These are phyloP conservation scores for Leccinum longicurvipes DNA, from an alignment of 768 basidiomycete genomes.

Conservation along the genomic window DNA sequence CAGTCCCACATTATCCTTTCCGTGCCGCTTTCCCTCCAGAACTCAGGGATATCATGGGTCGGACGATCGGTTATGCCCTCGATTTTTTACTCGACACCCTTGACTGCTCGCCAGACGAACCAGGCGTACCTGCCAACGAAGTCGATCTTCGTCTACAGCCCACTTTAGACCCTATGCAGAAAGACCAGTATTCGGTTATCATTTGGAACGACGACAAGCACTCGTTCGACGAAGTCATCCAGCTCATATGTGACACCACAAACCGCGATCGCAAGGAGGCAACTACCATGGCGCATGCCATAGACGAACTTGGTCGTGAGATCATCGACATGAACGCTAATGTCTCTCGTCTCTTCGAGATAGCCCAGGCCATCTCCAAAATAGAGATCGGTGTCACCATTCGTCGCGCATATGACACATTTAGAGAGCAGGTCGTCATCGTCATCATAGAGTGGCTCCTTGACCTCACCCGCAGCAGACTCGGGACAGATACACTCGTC, in stretches of 20 bases:
- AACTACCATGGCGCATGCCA: constrained; percentile 46
- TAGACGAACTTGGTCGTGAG: constrained; percentile 80
- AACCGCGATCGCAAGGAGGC: constrained; percentile 57
- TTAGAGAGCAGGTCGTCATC: constrained; percentile 78
- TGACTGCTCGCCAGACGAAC: constrained; percentile 78
- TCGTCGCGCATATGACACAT: constrained; percentile 82
- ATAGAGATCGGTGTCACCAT: constrained; percentile 93
- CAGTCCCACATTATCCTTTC: constrained; percentile 57
- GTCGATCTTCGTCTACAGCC: constrained; percentile 70
- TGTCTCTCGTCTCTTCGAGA: constrained; percentile 59
- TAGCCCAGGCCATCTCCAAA: constrained; percentile 73
- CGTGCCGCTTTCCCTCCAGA: constrained; percentile 58
- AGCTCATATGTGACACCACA: constrained; percentile 58
- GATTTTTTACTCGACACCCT: constrained; percentile 84
- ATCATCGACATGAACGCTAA: constrained; percentile 72
- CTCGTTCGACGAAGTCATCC: constrained; percentile 83
- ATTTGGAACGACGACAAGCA: constrained; percentile 99
- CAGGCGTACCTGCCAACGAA: constrained; percentile 60
- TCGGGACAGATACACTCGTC: constrained; percentile 63
- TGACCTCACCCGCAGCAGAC: constrained; percentile 70
- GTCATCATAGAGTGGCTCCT: constrained; percentile 86
- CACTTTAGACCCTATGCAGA: constrained; percentile 74
- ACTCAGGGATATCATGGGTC: constrained; percentile 68
- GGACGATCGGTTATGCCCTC: constrained; percentile 71
- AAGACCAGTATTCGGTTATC: constrained; percentile 76